Evolutionary conservation across 352 stramenopile genomes (phyloP), one percentile per base, ranked within the genome.

Genomic region (Phytophthora tubulina): DNA sequence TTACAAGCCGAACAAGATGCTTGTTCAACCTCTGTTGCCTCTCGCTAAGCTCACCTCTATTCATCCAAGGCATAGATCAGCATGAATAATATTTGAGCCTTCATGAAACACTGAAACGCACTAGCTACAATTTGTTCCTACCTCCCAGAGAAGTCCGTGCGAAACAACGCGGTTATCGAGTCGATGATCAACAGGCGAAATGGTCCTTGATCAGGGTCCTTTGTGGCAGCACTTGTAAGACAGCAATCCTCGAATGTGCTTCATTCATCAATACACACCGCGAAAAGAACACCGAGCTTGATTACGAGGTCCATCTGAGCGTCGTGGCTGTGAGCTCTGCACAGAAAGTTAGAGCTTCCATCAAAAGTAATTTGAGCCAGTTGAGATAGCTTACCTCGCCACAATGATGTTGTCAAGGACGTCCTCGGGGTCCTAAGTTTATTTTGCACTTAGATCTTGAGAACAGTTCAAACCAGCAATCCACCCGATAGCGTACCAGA

Each of bases 381-480:
- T 35, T 48, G 0, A 70, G 7, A 56, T 50, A 51, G 14, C 35
- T 10, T 53, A 93, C 85, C 91, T 85, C 14, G 93, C 94, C 39
- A 98, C 85, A 48, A 98, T 94, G 54, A 98, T 96, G 77, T 98
- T 98, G 69, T 98, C 95, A 27, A 98, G 81, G n/a, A 97, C 85
- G 36, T 98, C 94, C 1, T 88, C 75, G 27, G 89, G 72, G 56
- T 98, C 90, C 69, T 75, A 36, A 38, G 17, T 45, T 27, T 38
- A 33, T 21, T 41, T 39, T 30, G n/a, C 38, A 41, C 7, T 64
- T 41, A 63, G 51, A 58, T 15, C 21, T 46, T 3, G 11, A 33
- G 38, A 30, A 3, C 27, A 41, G 2, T 32, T 33, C 6, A 54
- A 51, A 42, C 6, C 6, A 70, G 15, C 30, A 59, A 42, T n/a